phyloP scores from a whole-genome alignment of 108 stramenopile genomes.

The Cylindrotheca closterium region DNA sequence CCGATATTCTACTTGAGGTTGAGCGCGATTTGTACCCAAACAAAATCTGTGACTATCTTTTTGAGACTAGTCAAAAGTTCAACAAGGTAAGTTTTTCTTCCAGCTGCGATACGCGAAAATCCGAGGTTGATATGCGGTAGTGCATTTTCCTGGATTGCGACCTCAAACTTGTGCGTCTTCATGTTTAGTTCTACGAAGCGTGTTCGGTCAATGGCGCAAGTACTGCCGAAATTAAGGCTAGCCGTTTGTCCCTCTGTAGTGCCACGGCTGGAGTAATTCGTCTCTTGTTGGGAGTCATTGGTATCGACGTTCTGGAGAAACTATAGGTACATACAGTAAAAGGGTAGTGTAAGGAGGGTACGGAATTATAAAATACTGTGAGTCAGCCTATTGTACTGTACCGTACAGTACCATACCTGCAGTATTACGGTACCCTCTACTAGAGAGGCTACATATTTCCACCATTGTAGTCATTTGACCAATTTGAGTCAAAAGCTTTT shows the following conservation, averaged over 20 bases:
- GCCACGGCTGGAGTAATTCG: slow-evolving; percentile 90
- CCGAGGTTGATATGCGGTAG: too few species aligned
- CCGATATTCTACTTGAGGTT: slow-evolving; percentile 83
- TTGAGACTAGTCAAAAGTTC: slow-evolving; percentile 90
- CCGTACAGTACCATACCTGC: too few species aligned
- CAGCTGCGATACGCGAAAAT: slow-evolving; percentile 4
- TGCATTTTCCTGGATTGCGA: too few species aligned
- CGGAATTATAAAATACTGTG: background rate
- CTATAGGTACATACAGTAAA: too few species aligned
- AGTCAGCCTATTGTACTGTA: too few species aligned
- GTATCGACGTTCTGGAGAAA: slow-evolving; percentile 89
- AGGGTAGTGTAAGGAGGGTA: too few species aligned
- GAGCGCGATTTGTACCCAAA: slow-evolving; percentile 93
- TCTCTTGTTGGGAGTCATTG: slow-evolving; percentile 82
- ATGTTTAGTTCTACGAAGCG: slow-evolving; percentile 85
- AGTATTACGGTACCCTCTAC: too few species aligned
- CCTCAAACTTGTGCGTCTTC: too few species aligned
- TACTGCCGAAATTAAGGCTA: slow-evolving; percentile 77
- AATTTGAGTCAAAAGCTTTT: too few species aligned
- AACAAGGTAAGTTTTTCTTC: slow-evolving; percentile 56
- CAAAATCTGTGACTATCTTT: slow-evolving; percentile 91
- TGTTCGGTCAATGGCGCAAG: slow-evolving; percentile 90
- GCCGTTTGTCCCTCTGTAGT: slow-evolving; percentile 86
- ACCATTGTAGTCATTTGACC: too few species aligned
- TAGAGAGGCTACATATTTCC: too few species aligned